Conservation (phyloP, 768 basidiomycete genomes). For the Phanerochaete sordida region DNA sequence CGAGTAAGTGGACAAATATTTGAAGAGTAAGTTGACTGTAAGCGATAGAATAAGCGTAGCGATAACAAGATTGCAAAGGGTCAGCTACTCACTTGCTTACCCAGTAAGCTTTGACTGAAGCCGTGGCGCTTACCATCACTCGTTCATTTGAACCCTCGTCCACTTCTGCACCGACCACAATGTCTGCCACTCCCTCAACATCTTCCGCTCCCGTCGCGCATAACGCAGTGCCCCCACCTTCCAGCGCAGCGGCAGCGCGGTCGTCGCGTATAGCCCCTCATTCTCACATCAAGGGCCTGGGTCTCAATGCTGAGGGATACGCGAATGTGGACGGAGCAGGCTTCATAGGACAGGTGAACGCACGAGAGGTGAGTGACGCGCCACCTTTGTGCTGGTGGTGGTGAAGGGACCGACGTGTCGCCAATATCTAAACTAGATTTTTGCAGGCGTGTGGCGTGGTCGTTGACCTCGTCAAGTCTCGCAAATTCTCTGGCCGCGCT, state of each 20-base stretch:
- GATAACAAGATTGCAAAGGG: too few species aligned
- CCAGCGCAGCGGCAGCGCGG: constrained; percentile 55
- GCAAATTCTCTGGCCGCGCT: constrained; percentile 92
- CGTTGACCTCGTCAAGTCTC: constrained; percentile 85
- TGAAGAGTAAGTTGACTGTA: too few species aligned
- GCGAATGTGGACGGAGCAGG: constrained; percentile 74
- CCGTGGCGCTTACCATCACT: not conserved
- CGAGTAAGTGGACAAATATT: too few species aligned
- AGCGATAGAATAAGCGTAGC: too few species aligned
- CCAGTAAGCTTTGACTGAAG: not conserved
- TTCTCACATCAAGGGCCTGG: constrained; percentile 96
- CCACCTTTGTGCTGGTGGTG: not conserved
- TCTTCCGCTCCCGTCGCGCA: constrained; percentile 40
- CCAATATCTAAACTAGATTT: not conserved
- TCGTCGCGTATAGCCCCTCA: constrained; percentile 86
- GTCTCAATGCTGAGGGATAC: constrained; percentile 78
- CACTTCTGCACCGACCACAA: not conserved
- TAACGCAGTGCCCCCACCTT: constrained; percentile 70
- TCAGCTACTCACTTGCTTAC: not conserved
- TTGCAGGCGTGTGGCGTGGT: constrained; percentile 85
- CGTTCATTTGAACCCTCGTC: not conserved
- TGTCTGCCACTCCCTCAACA: constrained; percentile 10
- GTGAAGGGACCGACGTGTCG: not conserved
- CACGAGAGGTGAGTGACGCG: constrained; percentile 68
- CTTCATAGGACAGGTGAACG: constrained; percentile 86